A percentile compares a stretch with the other conserved stretches of the same genome.
Conservation (phyloP, 768 basidiomycete species). For the Russula ochroleuca region DNA sequence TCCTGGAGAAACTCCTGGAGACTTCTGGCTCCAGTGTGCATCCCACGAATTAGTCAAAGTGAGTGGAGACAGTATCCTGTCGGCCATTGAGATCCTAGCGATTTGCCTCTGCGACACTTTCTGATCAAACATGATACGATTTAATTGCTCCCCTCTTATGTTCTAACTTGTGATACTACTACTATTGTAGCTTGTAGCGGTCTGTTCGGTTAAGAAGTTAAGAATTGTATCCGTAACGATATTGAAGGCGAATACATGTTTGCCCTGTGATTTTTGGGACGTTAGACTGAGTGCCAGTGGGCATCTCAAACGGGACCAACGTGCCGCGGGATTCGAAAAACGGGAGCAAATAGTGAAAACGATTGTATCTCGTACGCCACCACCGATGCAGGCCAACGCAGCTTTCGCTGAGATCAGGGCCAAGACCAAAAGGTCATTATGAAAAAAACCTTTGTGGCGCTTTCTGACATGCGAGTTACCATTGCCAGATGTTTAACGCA, state of each 20-base stretch:
- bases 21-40: conserved; percentile 13
- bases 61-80: not conserved
- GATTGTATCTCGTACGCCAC: conserved; percentile 3
- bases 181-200: conserved; percentile 13
- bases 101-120: not conserved
- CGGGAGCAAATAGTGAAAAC: conserved; percentile 12
- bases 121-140: conserved; percentile 3
- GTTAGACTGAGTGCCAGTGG: not conserved
- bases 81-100: not conserved
- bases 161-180: conserved; percentile 2
- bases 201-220: not conserved
- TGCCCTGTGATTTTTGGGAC: not conserved
- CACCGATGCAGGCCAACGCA: not conserved
- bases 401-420: not conserved
- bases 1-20: conserved; percentile 58
- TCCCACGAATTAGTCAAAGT: conserved; percentile 1
- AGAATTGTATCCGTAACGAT: not conserved
- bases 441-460: not conserved
- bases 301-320: conserved; percentile 1
- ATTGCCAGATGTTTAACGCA: not conserved
- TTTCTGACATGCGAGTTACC: not conserved
- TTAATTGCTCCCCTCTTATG: not conserved
- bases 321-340: conserved; percentile 20
- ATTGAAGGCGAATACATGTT: not conserved
- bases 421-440: not conserved